phyloP scores from a whole-genome alignment of 257 asterid species.

The Scutellaria minor region DNA sequence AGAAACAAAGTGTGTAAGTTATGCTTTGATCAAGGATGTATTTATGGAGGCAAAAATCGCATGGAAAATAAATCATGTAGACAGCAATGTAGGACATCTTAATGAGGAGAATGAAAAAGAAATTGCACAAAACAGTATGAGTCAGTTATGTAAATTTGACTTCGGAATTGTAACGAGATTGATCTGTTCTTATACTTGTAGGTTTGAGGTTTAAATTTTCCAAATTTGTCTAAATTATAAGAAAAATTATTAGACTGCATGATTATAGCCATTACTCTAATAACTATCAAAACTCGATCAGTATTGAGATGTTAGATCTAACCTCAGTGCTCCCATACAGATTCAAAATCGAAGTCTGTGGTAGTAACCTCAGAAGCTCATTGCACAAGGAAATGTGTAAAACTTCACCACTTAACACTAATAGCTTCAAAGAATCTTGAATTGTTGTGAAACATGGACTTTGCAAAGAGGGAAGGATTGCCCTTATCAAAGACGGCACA shows the following conservation, averaged over 20 bases:
- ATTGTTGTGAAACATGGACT: constrained; percentile 42
- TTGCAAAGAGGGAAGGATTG: constrained; percentile 67
- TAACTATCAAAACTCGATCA: constrained; percentile 32
- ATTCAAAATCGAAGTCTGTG: constrained; percentile 73
- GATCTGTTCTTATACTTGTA: neutral
- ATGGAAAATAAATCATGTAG: constrained; percentile 3
- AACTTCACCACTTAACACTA: constrained; percentile 87
- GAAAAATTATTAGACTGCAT: constrained; percentile 6
- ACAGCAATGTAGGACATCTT: neutral
- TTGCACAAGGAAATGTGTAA: constrained; percentile 65
- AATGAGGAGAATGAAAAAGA: neutral
- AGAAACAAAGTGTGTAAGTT: neutral
- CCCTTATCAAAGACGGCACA: constrained; percentile 85
- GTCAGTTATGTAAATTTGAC: neutral
- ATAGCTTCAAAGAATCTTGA: constrained; percentile 64
- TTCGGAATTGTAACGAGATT: neutral
- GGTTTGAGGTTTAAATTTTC: neutral
- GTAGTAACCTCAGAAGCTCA: constrained; percentile 70
- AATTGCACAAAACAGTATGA: neutral
- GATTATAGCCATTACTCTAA: constrained; percentile 11
- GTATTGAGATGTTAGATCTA: constrained; percentile 37
- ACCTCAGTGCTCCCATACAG: constrained; percentile 99
- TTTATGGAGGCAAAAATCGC: constrained; percentile 8
- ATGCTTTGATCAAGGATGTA: neutral
- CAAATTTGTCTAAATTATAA: neutral